These are phyloP conservation scores for Ramaria sp. DNA, from an alignment of 768 basidiomycete genomes.

Conservation along the genomic window DNA sequence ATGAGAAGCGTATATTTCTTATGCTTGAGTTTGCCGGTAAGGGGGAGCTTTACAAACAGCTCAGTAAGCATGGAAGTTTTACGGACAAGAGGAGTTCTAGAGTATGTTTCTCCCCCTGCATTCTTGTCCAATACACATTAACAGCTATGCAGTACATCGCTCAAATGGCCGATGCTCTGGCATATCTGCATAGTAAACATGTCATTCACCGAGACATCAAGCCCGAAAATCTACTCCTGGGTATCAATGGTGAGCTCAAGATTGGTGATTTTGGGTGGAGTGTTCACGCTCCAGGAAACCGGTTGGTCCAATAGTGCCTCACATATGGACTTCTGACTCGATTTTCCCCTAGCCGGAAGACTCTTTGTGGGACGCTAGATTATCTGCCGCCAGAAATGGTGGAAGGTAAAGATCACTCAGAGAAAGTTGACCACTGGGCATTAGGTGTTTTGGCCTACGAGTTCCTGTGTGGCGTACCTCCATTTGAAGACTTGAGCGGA, in stretches of 20 bases:
- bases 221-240: slow-evolving; percentile 91
- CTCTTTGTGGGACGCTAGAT: slow-evolving; percentile 91
- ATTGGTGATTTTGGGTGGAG: slow-evolving; percentile 99
- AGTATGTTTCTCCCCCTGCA: slow-evolving; percentile 19
- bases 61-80: slow-evolving; percentile 78
- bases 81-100: slow-evolving; percentile 73
- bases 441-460: slow-evolving; percentile 95
- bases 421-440: slow-evolving; percentile 93
- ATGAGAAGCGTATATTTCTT: slow-evolving; percentile 93
- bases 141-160: slow-evolving; percentile 60
- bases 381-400: slow-evolving; percentile 99
- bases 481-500: slow-evolving; percentile 79
- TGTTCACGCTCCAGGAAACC: slow-evolving; percentile 87
- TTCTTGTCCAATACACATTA: neutral
- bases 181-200: slow-evolving; percentile 88
- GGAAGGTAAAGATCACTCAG: slow-evolving; percentile 78
- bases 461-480: slow-evolving; percentile 75
- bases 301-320: slow-evolving; percentile 20
- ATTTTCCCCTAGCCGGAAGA: slow-evolving; percentile 42
- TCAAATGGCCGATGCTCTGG: slow-evolving; percentile 95
- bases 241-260: slow-evolving; percentile 93
- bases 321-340: neutral
- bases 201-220: slow-evolving; percentile 99
- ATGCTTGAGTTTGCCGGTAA: slow-evolving; percentile 98
- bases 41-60: slow-evolving; percentile 94